phyloP scores from a whole-genome alignment of 2,329 filamentous ascomycete species.

The Myriosclerotinia scirpicola region DNA sequence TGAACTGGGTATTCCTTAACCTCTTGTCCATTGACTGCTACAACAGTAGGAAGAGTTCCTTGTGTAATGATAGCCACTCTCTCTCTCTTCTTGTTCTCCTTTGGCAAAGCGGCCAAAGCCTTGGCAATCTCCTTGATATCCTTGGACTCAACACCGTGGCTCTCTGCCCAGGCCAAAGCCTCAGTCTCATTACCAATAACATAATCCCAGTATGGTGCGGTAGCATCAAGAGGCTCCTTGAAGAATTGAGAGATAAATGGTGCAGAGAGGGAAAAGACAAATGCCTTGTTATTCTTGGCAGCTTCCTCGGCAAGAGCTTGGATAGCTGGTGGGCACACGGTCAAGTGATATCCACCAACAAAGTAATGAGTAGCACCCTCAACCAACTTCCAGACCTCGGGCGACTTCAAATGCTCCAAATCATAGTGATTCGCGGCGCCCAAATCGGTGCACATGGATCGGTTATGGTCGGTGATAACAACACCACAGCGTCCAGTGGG shows the following conservation, averaged over 20 bases:
- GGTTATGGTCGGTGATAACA: constrained; percentile 94
- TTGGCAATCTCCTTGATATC: constrained; percentile 84
- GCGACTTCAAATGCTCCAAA: constrained; percentile 85
- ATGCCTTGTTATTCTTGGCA: constrained; percentile 83
- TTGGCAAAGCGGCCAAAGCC: constrained; percentile 82
- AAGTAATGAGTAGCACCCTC: constrained; percentile 89
- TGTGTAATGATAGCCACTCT: constrained; percentile 92
- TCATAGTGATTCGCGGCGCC: constrained; percentile 97
- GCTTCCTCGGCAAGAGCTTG: constrained; percentile 89
- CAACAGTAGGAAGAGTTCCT: constrained; percentile 85
- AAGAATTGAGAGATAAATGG: constrained; percentile 98
- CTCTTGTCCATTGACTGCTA: constrained; percentile 71
- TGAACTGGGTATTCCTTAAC: constrained; percentile 80
- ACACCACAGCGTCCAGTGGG: constrained; percentile 94
- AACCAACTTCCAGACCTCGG: constrained; percentile 88
- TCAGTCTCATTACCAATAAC: constrained; percentile 97
- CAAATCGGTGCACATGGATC: constrained; percentile 91
- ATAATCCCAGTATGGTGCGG: constrained; percentile 90
- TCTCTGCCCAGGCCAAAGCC: constrained; percentile 81
- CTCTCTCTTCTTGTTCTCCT: constrained; percentile 83
- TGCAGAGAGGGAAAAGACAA: constrained; percentile 88
- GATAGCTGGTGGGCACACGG: constrained; percentile 88
- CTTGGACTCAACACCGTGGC: constrained; percentile 71
- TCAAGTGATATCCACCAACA: constrained; percentile 96
- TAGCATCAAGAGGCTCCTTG: constrained; percentile 88